phyloP scores from a whole-genome alignment of 352 stramenopile species.

The Aphanomyces stellatus region DNA sequence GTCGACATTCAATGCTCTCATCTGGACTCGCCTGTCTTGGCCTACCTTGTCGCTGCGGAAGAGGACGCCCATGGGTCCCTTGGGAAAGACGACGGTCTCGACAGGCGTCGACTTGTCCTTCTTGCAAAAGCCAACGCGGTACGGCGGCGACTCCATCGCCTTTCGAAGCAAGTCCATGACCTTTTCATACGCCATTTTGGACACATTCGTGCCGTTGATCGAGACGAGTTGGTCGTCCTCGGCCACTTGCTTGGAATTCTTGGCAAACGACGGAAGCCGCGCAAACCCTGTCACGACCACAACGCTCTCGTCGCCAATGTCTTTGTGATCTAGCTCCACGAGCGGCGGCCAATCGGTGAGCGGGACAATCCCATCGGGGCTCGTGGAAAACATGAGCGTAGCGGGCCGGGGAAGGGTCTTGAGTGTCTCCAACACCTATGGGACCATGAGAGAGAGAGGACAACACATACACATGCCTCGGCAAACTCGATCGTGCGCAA shows the following conservation, averaged over 20 bases:
- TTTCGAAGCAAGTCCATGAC: constrained; percentile 6
- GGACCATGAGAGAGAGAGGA: constrained; percentile 22
- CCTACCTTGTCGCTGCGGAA: constrained; percentile 42
- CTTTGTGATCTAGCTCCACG: constrained; percentile 49
- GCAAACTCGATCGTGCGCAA: constrained; percentile 51
- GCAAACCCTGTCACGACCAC: constrained; percentile 60
- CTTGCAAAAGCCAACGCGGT: constrained; percentile 18
- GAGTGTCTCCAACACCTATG: constrained; percentile 42
- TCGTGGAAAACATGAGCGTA: constrained; percentile 65
- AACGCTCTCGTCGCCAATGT: constrained; percentile 41
- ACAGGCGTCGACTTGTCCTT: constrained; percentile 22
- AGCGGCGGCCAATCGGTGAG: constrained; percentile 75
- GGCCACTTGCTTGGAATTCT: constrained; percentile 50
- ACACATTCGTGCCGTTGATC: constrained; percentile 48
- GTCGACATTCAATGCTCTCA: no score
- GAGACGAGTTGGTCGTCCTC: constrained; percentile 56
- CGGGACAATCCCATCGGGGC: constrained; percentile 67
- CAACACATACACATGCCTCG: constrained; percentile 21
- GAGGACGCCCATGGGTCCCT: constrained; percentile 58
- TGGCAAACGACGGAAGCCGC: constrained; percentile 60
- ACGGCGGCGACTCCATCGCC: constrained; percentile 7
- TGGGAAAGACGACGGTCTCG: constrained; percentile 57
- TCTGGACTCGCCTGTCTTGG: no score
- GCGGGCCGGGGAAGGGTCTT: constrained; percentile 41
- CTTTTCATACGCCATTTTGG: constrained; percentile 41